phyloP scores from a whole-genome alignment of 805 yeast genomes.

The Candida quercuum region DNA sequence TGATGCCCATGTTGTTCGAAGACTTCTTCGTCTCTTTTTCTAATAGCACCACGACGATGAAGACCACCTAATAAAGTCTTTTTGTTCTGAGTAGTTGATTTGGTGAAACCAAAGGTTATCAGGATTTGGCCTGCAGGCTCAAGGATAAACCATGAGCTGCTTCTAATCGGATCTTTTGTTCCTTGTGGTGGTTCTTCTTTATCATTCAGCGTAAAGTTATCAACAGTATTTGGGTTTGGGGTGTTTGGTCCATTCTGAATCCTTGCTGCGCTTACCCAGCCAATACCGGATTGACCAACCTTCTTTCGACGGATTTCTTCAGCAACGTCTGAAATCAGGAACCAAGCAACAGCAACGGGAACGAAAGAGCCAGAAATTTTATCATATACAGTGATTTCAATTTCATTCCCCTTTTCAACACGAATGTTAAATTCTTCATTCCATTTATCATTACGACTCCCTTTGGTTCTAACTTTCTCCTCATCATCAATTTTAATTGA shows the following conservation, averaged over 20 bases:
- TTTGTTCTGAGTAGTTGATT: slow-evolving; percentile 47
- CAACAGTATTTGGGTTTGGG: slow-evolving; percentile 17
- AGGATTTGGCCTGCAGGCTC: slow-evolving; percentile 94
- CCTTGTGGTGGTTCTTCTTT: slow-evolving; percentile 5
- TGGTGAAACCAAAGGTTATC: slow-evolving; percentile 73
- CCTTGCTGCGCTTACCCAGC: slow-evolving; percentile 84
- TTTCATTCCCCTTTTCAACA: slow-evolving; percentile 88
- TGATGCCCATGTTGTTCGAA: slow-evolving; percentile 96
- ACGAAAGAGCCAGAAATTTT: slow-evolving; percentile 56
- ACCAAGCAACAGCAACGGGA: slow-evolving; percentile 94
- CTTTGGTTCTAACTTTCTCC: slow-evolving; percentile 68
- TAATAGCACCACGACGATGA: slow-evolving; percentile 97
- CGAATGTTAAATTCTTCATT: slow-evolving; percentile 75
- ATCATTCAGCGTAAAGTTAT: slow-evolving; percentile 19
- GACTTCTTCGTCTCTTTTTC: slow-evolving; percentile 83
- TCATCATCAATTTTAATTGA: slow-evolving; percentile 85
- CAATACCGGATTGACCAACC: slow-evolving; percentile 71
- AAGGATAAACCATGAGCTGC: slow-evolving; percentile 81
- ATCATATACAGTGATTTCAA: slow-evolving; percentile 85
- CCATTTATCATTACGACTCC: slow-evolving; percentile 75
- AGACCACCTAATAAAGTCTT: slow-evolving; percentile 51
- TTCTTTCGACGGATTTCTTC: slow-evolving; percentile 92
- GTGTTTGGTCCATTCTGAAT: slow-evolving; percentile 24
- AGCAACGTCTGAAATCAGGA: slow-evolving; percentile 82
- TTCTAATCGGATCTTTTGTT: slow-evolving; percentile 31